Evolutionary conservation across 1,284 basidiomycete genomes (phyloP), one percentile per base, ranked within the genome.

Genomic region (Tilletia caries): DNA sequence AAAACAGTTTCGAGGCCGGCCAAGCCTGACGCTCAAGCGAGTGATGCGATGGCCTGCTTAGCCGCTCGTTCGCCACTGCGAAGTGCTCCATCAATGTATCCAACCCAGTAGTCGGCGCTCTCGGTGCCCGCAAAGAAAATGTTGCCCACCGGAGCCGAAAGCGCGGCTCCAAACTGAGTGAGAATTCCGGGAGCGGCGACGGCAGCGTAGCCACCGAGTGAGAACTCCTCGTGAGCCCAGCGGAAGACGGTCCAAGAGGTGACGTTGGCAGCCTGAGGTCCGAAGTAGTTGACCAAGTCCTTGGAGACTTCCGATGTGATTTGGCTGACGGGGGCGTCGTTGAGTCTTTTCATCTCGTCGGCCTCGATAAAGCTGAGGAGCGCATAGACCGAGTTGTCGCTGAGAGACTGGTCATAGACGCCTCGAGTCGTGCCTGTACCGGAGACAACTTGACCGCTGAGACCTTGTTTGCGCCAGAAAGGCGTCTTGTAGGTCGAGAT

Each of bases 21-120:
- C n/a, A n/a, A n/a, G n/a, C n/a, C n/a, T n/a, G n/a, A n/a, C 10
- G 15, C 37, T 41, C 37, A 41, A 15, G 37, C 37, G 15, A 50
- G 48, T n/a, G 48, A n/a, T 1, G 48, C 48, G 25, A 60, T 32
- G 20, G 64, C 41, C 27, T 70, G 65, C 32, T 44, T 41, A 3
- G 69, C 69, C 3, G 67, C 69, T 12, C 66, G 66, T 44, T 64
- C 25, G 3, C 69, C 69, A 2, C 67, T 15, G 29, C 48, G 65
- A 18, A 70, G 29, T 3, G 67, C 69, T 32, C 69, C 69, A 25
- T 68, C 67, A 50, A 70, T 70, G 46, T 70, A 70, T 1, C 69
- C 69, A 3, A 18, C 18, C 69, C 69, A 70, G 50, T 67, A 65
- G 41, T 70, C 69, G 8, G 66, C 15, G 8, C 54, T 27, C 50